phyloP scores from a whole-genome alignment of 2,329 filamentous ascomycete species.

The Zymoseptoria ardabiliae region DNA sequence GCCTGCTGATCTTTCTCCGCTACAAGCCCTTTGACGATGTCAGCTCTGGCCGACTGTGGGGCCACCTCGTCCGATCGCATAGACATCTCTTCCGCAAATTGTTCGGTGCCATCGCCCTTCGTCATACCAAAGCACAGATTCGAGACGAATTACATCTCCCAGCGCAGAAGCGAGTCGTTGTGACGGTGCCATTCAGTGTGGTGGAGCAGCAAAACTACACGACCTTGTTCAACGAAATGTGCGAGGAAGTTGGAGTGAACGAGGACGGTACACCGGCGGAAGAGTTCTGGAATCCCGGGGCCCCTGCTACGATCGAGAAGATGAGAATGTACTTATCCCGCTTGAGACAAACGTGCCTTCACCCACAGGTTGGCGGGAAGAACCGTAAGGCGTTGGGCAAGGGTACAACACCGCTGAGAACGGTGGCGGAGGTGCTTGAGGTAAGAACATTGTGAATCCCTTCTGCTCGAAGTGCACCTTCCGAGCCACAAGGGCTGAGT shows the following conservation, averaged over 20 bases:
- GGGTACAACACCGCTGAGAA: constrained; percentile 62
- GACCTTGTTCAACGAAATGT: constrained; percentile 68
- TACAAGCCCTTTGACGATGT: constrained; percentile 64
- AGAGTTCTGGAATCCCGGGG: constrained; percentile 58
- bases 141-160: constrained; percentile 73
- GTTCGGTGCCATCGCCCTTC: constrained; percentile 65
- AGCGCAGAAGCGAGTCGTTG: constrained; percentile 74
- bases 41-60: constrained; percentile 59
- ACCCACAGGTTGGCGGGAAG: constrained; percentile 69
- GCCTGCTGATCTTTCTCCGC: constrained; percentile 71
- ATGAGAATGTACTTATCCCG: constrained; percentile 77
- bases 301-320: constrained; percentile 49
- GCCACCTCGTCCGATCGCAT: constrained; percentile 53
- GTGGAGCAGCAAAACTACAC: constrained; percentile 88
- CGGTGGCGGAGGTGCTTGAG: constrained; percentile 77
- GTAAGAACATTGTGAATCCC: constrained; percentile 21
- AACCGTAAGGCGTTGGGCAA: constrained; percentile 57
- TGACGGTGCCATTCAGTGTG: constrained; percentile 82
- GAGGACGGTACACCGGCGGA: constrained; percentile 54
- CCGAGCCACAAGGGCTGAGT: too few relatives aligned
- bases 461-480: too few relatives aligned
- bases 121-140: constrained; percentile 79
- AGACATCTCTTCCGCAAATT: constrained; percentile 59
- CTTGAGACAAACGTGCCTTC: constrained; percentile 74
- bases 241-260: constrained; percentile 59